Percentiles rank a stretch among this genome's conserved stretches.
phyloP scores from a whole-genome alignment of 2,329 filamentous ascomycete genomes.

The Stachybotrys chartarum region DNA sequence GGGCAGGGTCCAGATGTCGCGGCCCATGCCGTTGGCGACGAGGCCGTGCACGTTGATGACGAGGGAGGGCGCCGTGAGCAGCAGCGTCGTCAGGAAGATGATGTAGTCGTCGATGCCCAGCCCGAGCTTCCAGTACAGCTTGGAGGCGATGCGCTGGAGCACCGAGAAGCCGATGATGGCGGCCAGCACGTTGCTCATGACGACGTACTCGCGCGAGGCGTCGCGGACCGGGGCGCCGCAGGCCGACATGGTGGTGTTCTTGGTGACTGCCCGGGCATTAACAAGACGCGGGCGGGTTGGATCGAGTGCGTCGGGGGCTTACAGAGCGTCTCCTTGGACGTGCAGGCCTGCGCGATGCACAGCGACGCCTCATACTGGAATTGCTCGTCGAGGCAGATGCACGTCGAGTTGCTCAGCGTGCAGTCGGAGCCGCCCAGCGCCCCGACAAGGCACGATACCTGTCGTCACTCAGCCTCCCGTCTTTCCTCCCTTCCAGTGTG shows the following conservation, averaged over 20 bases:
- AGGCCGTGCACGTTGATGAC: neutral
- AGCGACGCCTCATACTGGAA: neutral
- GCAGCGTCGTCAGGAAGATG: slow-evolving; percentile 3
- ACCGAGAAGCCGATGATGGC: neutral
- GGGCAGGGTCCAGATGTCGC: slow-evolving; percentile 2
- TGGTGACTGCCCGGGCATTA: neutral
- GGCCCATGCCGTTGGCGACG: slow-evolving; percentile 1
- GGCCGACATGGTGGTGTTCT: neutral
- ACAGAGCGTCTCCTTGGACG: neutral
- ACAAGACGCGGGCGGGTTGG: neutral
- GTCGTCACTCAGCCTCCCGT: no score
- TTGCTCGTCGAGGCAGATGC: neutral
- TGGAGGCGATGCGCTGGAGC: slow-evolving; percentile 1
- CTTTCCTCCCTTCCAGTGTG: neutral
- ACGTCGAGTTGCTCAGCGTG: neutral
- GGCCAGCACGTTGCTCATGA: neutral
- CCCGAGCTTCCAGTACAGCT: slow-evolving; percentile 4
- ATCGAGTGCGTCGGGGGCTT: neutral
- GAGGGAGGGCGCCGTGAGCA: slow-evolving; percentile 1
- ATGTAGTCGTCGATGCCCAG: slow-evolving; percentile 11
- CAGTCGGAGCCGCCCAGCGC: neutral
- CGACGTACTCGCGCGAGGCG: neutral
- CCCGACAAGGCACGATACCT: neutral
- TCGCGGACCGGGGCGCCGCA: neutral
- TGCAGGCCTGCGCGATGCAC: neutral